Base-by-base conservation (phyloP, 805 yeast genomes). In the Pichia paraexigua region DNA sequence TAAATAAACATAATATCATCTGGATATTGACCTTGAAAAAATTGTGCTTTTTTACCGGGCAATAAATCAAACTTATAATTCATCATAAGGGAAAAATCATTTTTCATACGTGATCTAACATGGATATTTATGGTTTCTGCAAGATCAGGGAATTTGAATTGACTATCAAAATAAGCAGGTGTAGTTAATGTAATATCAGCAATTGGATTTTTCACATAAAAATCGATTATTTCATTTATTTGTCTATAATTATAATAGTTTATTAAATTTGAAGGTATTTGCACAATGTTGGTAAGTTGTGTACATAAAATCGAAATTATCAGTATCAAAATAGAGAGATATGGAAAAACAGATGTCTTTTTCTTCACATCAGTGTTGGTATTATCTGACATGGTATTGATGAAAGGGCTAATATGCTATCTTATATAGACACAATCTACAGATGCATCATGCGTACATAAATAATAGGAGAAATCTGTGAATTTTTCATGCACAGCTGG, bases 81-180 rank as follows among this genome's bases (percentile, higher is more conserved):
- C 20, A 51, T 28, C 18, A 56, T 30, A 0, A 56, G 40, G 10
- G 52, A 50, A 28, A 64, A 66, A 5, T 52, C 44, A 3, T 49
- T 32, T n/a, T 64, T 59, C 42, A 81, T 52, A 44, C 76, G 66
- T 17, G 69, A 66, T 53, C 75, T 70, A 2, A 78, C 59, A 57
- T 79, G 78, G 13, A 71, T 59, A 53, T 77, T 76, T 1, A 76
- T 61, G 1, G 85, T 89, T 43, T 72, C 72, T 1, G 75, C 77
- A 20, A 89, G 60, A 63, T 89, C 96, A 0, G 92, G 91, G 57
- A 83, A 82, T 18, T 68, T 64, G 56, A 80, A 73, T 12, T 73
- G 72, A 1, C 65, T 58, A n/a, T 66, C 64, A 22, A 73, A 57
- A 46, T 67, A 71, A 4, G 78, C 68, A 0, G 79, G 80, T 7